Base-by-base conservation (phyloP, 2,329 filamentous ascomycete species). In the Macrophomina phaseolina region DNA sequence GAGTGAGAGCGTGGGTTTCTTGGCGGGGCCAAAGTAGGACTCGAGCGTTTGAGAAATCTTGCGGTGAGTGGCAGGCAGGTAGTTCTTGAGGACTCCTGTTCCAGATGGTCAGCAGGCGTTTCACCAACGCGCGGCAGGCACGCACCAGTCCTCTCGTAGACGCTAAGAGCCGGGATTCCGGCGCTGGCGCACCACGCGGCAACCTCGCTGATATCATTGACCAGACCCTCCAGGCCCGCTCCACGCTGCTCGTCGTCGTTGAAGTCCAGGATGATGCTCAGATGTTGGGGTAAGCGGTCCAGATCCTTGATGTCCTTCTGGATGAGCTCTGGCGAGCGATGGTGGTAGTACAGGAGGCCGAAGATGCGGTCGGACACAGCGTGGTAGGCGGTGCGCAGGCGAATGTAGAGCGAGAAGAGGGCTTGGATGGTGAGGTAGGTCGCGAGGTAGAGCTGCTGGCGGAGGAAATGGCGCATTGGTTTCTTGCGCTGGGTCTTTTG, bases 291-390 rank as follows among this genome's bases (percentile, higher is more conserved):
- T 68, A 96, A 80, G 72, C 90, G 88, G 67, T 84, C 85, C 67
- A 99, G 80, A 9, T 86, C 85, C 77, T 88, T 88, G 32, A 98
- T 90, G 80, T 99, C 95, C 74, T 91, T 90, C 74, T 90, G 89
- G 72, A 99, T 97, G 75, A 97, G 88, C 76, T 97, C 92, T 7
- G 95, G 95, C 0, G 94, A 97, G 63, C 92, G 91, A 79, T 99
- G 95, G 81, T 99, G 96, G 81, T 99, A 95, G 78, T 94, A 94
- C 65, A 97, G 84, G 68, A 98, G 86, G 9, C 92, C 91, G 64
- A 93, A 87, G 70, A 94, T 82, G 68, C 91, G 89, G 77, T 95
- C 91, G 71, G 89, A 84, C 60, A 97, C 85, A 8, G 90, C 87
- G 77, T 94, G 90, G 81, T 93, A 95, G 65, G 89, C 87, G 75